These are phyloP conservation scores for Nasturtium officinale DNA, from an alignment of 345 rosid species.

Conservation along the genomic window DNA sequence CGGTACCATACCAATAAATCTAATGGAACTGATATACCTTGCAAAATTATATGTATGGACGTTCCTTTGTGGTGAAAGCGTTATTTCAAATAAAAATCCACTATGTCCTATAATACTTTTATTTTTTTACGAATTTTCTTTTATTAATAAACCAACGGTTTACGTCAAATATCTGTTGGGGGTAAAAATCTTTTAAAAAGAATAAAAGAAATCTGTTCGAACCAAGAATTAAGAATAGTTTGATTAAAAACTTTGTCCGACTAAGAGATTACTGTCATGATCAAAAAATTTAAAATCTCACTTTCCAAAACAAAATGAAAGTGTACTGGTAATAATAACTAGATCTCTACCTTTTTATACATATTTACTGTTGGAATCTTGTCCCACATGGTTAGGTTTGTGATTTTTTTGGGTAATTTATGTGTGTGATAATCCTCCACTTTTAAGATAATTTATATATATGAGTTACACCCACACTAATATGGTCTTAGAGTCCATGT, in stretches of 20 bases:
- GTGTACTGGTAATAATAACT: too few species aligned
- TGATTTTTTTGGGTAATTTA: too few species aligned
- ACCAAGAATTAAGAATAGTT: background rate
- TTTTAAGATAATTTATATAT: too few species aligned
- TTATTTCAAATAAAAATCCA: conserved; percentile 15
- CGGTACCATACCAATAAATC: conserved; percentile 23
- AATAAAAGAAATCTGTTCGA: background rate
- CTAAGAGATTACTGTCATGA: background rate
- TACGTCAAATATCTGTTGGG: background rate
- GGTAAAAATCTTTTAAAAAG: background rate
- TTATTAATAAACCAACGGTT: background rate
- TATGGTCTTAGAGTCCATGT: too few species aligned
- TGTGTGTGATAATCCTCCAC: too few species aligned
- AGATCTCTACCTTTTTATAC: too few species aligned
- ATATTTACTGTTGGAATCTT: too few species aligned
- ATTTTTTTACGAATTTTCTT: background rate
- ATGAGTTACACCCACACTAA: too few species aligned
- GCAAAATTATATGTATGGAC: background rate
- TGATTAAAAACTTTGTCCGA: background rate
- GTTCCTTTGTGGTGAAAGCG: background rate
- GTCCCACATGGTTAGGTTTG: too few species aligned
- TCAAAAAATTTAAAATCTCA: background rate
- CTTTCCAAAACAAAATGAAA: background rate
- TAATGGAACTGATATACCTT: background rate
- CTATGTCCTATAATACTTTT: background rate